A percentile compares a stretch with the other conserved stretches of the same genome.
Evolutionary conservation across 108 stramenopile species (phyloP).

Genomic region (Ochromonas danica): DNA sequence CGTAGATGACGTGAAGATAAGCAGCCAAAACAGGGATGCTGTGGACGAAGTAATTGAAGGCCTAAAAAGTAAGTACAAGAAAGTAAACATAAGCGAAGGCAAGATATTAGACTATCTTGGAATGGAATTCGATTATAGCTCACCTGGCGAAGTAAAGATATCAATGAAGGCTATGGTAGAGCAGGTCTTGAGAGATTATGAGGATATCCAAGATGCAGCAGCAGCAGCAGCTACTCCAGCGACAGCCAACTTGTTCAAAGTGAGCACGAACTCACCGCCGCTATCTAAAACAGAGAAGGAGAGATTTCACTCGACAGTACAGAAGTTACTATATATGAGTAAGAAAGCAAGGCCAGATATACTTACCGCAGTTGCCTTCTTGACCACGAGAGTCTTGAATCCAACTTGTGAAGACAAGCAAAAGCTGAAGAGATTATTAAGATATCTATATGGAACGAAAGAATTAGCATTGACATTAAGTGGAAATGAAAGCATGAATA

Average conservation of each 20-base stretch:
- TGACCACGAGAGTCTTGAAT: slow-evolving; percentile 24
- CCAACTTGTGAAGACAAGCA: background rate
- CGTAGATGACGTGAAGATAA: slow-evolving; percentile 13
- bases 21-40: background rate
- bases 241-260: slow-evolving; percentile 8
- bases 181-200: slow-evolving; percentile 10
- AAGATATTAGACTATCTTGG: slow-evolving; percentile 10
- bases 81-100: background rate
- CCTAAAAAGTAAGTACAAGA: background rate
- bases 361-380: slow-evolving; percentile 17
- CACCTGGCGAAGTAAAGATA: slow-evolving; percentile 7
- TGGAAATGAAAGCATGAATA: slow-evolving; percentile 5
- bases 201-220: slow-evolving; percentile 4
- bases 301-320: slow-evolving; percentile 4
- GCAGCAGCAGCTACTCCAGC: slow-evolving; percentile 7
- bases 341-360: slow-evolving; percentile 24
- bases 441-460: slow-evolving; percentile 26
- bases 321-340: background rate
- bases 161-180: slow-evolving; percentile 5
- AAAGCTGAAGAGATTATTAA: slow-evolving; percentile 22
- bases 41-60: background rate
- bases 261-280: background rate
- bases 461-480: slow-evolving; percentile 19
- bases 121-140: slow-evolving; percentile 1
- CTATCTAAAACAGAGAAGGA: background rate